These are phyloP conservation scores for Selenicereus undatus DNA, from an alignment of 148 eudicot species.

Conservation along the genomic window DNA sequence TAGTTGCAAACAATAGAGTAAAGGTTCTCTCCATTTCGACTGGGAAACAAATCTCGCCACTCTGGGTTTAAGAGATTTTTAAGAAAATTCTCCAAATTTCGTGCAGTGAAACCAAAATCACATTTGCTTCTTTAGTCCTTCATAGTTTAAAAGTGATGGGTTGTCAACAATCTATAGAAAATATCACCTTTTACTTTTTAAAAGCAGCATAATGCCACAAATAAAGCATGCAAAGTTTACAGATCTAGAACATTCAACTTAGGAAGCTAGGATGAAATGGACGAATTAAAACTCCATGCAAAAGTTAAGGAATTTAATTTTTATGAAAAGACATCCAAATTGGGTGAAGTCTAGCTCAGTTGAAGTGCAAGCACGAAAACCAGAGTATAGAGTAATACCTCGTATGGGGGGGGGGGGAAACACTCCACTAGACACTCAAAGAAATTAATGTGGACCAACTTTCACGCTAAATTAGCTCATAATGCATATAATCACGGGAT, in stretches of 20 bases:
- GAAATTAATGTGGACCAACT: neutral
- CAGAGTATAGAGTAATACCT: neutral
- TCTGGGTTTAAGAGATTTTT: neutral
- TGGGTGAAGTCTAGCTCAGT: neutral
- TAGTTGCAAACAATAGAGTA: slow-evolving; percentile 24
- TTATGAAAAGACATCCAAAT: neutral
- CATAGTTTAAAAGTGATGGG: neutral
- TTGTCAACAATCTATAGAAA: neutral
- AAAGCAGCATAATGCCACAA: neutral
- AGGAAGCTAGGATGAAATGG: neutral
- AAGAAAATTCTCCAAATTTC: slow-evolving; percentile 15
- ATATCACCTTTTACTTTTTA: neutral
- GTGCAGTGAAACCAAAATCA: slow-evolving; percentile 22
- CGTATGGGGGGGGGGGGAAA: no score
- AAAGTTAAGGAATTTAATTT: neutral
- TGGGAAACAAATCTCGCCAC: neutral
- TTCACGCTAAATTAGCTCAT: neutral
- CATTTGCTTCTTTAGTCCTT: slow-evolving; percentile 1
- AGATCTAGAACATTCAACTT: slow-evolving; percentile 17
- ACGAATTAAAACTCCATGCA: slow-evolving; percentile 10
- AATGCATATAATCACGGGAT: slow-evolving; percentile 5
- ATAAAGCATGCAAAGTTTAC: neutral
- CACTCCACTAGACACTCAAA: no score
- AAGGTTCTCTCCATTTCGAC: slow-evolving; percentile 31
- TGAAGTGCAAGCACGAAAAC: slow-evolving; percentile 11